Evolutionary conservation across 2,329 filamentous ascomycete genomes (phyloP).

Genomic region (Camillea tinctor): DNA sequence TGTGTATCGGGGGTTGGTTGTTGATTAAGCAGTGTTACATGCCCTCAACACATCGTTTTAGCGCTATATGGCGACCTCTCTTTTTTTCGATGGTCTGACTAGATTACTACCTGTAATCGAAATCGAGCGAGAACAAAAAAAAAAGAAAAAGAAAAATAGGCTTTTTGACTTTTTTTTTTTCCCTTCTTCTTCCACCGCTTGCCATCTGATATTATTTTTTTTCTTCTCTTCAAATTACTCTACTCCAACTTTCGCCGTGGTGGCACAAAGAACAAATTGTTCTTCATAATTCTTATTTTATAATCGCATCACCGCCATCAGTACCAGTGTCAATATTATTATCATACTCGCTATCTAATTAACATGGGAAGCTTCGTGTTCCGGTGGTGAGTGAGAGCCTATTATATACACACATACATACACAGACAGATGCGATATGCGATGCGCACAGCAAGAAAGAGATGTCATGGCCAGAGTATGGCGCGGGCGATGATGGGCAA

Average conservation of each 20-base stretch:
- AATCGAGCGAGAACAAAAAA: not conserved
- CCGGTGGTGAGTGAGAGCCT: slow-evolving; percentile 58
- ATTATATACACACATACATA: not conserved
- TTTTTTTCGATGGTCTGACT: not conserved
- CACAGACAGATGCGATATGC: not conserved
- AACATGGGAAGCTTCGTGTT: slow-evolving; percentile 68
- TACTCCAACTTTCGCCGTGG: slow-evolving; percentile 2
- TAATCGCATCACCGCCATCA: no score
- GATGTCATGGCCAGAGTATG: not conserved
- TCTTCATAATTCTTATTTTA: no score
- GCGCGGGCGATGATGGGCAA: no score
- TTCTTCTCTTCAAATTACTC: not conserved
- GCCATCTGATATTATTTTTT: no score
- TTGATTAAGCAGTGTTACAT: not conserved
- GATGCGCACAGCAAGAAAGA: not conserved
- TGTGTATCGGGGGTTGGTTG: not conserved
- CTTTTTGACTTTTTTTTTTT: not conserved
- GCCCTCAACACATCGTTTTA: not conserved
- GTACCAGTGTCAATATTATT: not conserved
- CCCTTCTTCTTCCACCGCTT: no score
- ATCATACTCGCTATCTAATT: slow-evolving; percentile 2
- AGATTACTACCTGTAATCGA: not conserved
- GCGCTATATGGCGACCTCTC: not conserved
- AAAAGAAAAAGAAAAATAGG: no score
- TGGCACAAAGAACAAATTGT: not conserved